Evolutionary conservation across 768 basidiomycete species (phyloP), one percentile per base, ranked within the genome.

Genomic region (Lentinula boryana): DNA sequence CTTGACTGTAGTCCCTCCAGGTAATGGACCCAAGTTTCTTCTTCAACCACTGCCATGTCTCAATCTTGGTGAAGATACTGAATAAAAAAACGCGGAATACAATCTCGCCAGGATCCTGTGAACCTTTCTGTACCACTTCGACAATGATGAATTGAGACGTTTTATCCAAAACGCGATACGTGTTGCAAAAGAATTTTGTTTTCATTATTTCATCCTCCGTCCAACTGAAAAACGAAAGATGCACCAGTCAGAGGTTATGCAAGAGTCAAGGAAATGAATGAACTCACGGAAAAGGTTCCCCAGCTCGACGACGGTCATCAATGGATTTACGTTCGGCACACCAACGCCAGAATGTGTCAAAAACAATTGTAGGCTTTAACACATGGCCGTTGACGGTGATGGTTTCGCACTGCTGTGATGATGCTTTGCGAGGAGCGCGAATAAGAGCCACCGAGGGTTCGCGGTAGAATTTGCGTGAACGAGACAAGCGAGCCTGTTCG

Each of bases 71-170:
- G 75, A 88, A 93, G 12, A 75, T 76, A 66, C 86, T 87, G 77
- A 88, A 93, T 43, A 93, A 76, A 16, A 79, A 61, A 60, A 92
- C 80, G 49, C 91, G 86, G 64, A 93, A 93, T 23, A 82, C 79
- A 57, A 89, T 69, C 69, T 93, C 91, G 13, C 72, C 71, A 21
- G 80, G 78, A 33, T 76, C 71, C 65, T 86, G 85, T 2, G 83
- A 75, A 41, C 89, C 89, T 66, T 83, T 82, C 64, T 86, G 79
- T 63, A 92, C 84, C 62, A 93, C 88, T 59, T 89, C 80, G 5
- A 70, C 66, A 35, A 93, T 78, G 60, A 92, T 75, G 63, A 79
- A 93, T 65, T 93, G 91, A 33, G 81, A 83, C 16, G 79, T 79
- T 38, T 83, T 84, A 74, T 93, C 91, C 48, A 86, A 78, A 7